These are phyloP conservation scores for Gardenia jasminoides DNA, from an alignment of 257 asterid species.

Conservation along the genomic window DNA sequence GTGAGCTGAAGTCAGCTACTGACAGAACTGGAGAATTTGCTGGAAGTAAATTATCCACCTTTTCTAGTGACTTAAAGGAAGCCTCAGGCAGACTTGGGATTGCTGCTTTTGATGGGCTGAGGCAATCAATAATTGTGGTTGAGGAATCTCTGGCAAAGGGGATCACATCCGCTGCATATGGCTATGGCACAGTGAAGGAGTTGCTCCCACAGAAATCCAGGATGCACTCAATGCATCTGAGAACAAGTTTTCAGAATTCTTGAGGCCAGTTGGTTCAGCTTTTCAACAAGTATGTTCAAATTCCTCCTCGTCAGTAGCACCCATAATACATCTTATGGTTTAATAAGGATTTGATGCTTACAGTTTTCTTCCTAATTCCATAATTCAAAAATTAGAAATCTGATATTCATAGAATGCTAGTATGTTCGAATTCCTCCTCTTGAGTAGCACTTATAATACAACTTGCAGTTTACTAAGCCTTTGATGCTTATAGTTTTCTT, in stretches of 20 bases:
- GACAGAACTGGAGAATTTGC: conserved; percentile 63
- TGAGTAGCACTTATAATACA: no score
- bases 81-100: conserved; percentile 59
- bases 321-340: no score
- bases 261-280: conserved; percentile 54
- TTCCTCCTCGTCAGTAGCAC: conserved; percentile 1
- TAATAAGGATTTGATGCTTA: no score
- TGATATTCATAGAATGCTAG: no score
- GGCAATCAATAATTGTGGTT: conserved; percentile 41
- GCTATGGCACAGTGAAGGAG: conserved; percentile 60
- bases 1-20: conserved; percentile 38
- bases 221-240: conserved; percentile 53
- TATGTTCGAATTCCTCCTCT: no score
- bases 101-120: conserved; percentile 51
- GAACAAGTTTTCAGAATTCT: conserved; percentile 33
- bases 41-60: conserved; percentile 44
- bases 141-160: conserved; percentile 63
- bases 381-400: no score
- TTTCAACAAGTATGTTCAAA: conserved; percentile 52
- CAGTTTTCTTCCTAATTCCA: no score
- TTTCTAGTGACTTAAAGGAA: conserved; percentile 56
- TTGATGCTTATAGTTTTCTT: not conserved
- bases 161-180: conserved; percentile 51
- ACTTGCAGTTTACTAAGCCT: not conserved
- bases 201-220: conserved; percentile 66